Evolutionary conservation across 225 moss, liverwort and hornwort species (phyloP).

Genomic region (Neckera pumila): DNA sequence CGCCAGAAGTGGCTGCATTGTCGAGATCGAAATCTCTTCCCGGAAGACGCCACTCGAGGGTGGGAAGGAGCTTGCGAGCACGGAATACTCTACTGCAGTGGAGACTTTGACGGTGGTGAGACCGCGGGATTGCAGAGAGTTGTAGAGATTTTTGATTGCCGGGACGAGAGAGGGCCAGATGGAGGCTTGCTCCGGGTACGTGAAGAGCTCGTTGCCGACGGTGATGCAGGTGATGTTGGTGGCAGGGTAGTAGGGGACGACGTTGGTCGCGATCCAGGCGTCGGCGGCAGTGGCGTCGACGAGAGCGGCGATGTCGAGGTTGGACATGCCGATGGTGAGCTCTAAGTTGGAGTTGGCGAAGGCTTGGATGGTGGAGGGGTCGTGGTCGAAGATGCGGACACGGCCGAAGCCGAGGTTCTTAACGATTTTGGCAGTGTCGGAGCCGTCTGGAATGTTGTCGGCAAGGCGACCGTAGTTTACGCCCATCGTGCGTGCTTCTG

Average conservation of each 20-base stretch:
- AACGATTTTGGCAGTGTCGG: conserved; percentile 13
- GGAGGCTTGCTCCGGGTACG: background rate
- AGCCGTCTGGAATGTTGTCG: conserved; percentile 19
- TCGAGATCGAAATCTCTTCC: conserved; percentile 13
- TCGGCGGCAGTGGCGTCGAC: conserved; percentile 7
- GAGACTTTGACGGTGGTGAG: conserved; percentile 26
- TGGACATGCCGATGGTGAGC: conserved; percentile 39
- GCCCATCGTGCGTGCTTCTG: conserved; percentile 39
- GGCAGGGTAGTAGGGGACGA: conserved; percentile 43
- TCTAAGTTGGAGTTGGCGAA: conserved; percentile 23
- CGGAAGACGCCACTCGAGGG: conserved; percentile 36
- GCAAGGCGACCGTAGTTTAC: conserved; percentile 43
- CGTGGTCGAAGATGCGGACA: conserved; percentile 38
- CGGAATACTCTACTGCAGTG: conserved; percentile 23
- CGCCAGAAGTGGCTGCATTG: conserved; percentile 34
- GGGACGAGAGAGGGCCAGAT: conserved; percentile 36
- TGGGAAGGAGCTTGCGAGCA: conserved; percentile 27
- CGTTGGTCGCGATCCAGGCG: conserved; percentile 28
- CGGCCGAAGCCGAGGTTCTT: conserved; percentile 16
- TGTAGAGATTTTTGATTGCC: conserved; percentile 38
- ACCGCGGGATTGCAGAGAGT: conserved; percentile 17
- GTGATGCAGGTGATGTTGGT: conserved; percentile 49
- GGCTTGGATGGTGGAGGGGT: conserved; percentile 23
- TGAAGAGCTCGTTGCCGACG: conserved; percentile 45
- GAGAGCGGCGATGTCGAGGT: conserved; percentile 13